Evolutionary conservation across 2,329 filamentous ascomycete genomes (phyloP).

Genomic region (Madurella mycetomatis): DNA sequence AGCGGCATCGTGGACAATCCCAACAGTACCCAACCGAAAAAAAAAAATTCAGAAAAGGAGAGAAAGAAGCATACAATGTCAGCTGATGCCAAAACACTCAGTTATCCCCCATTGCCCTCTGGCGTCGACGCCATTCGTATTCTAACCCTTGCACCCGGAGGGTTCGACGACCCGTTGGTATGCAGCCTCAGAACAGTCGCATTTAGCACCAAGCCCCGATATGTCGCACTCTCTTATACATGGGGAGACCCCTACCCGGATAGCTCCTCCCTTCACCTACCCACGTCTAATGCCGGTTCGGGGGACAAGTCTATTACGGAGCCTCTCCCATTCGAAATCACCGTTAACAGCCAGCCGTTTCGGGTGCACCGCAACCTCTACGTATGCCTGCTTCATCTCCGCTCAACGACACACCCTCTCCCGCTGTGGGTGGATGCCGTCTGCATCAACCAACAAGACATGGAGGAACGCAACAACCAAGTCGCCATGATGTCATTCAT

Average conservation of each 20-base stretch:
- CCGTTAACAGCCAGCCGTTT: conserved; percentile 13
- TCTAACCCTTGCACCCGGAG: background rate
- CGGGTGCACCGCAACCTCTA: conserved; percentile 14
- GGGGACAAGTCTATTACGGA: background rate
- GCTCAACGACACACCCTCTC: conserved; percentile 7
- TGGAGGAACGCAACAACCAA: conserved; percentile 18
- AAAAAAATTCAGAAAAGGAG: too few species aligned
- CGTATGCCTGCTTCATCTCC: conserved; percentile 12
- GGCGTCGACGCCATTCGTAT: background rate
- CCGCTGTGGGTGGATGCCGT: conserved; percentile 19
- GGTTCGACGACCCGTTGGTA: background rate
- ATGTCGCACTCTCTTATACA: background rate
- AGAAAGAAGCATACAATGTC: background rate
- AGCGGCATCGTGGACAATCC: too few species aligned
- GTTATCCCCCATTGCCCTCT: background rate
- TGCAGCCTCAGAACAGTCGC: background rate
- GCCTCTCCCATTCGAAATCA: background rate
- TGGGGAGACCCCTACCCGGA: background rate
- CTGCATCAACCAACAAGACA: conserved; percentile 19
- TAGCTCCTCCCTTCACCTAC: background rate
- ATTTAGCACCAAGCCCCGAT: background rate
- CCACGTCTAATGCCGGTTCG: background rate
- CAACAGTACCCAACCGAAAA: too few species aligned
- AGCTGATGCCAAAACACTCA: background rate
- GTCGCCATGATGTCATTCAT: conserved; percentile 18